Percentiles rank a stretch among this genome's conserved stretches.
Evolutionary conservation across 2,329 filamentous ascomycete genomes (phyloP).

Genomic region (Tolypocladium tropicale): DNA sequence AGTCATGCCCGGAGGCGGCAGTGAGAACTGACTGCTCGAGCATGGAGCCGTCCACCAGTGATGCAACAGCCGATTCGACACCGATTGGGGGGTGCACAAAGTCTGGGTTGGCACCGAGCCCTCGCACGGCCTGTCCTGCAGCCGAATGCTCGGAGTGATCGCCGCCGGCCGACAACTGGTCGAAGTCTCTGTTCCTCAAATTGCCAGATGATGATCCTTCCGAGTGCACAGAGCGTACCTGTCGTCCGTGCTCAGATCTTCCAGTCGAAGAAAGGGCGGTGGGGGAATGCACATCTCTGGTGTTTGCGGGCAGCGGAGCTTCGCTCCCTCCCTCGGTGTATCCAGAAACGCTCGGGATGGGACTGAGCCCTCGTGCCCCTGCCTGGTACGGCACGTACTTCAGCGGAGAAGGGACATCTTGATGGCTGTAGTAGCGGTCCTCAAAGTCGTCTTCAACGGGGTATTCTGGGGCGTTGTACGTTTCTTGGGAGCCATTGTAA

Average conservation of each 20-base stretch:
- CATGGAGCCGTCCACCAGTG: slow-evolving; percentile 67
- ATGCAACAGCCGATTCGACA: slow-evolving; percentile 85
- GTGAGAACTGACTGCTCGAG: slow-evolving; percentile 60
- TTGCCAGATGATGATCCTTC: slow-evolving; percentile 27
- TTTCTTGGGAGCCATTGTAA: slow-evolving; percentile 19
- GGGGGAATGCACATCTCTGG: slow-evolving; percentile 37
- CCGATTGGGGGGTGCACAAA: slow-evolving; percentile 62
- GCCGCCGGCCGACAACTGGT: slow-evolving; percentile 45
- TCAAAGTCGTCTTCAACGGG: slow-evolving; percentile 26
- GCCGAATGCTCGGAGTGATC: slow-evolving; percentile 49
- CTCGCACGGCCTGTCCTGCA: slow-evolving; percentile 60
- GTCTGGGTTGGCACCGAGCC: slow-evolving; percentile 62
- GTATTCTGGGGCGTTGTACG: slow-evolving; percentile 24
- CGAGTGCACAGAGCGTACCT: slow-evolving; percentile 23
- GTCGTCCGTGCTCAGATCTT: slow-evolving; percentile 33
- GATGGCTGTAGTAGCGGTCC: slow-evolving; percentile 43
- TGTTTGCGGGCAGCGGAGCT: slow-evolving; percentile 44
- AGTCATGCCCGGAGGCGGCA: slow-evolving; percentile 41
- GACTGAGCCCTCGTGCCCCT: slow-evolving; percentile 66
- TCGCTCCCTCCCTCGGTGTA: slow-evolving; percentile 63
- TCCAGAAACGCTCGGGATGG: slow-evolving; percentile 86
- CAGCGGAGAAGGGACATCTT: slow-evolving; percentile 53
- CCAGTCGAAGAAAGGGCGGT: slow-evolving; percentile 53
- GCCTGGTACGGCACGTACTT: slow-evolving; percentile 60
- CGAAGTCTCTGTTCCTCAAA: slow-evolving; percentile 37